These are phyloP conservation scores for Ensete glaucum DNA, from an alignment of 176 grass and related monocot species.

Conservation along the genomic window DNA sequence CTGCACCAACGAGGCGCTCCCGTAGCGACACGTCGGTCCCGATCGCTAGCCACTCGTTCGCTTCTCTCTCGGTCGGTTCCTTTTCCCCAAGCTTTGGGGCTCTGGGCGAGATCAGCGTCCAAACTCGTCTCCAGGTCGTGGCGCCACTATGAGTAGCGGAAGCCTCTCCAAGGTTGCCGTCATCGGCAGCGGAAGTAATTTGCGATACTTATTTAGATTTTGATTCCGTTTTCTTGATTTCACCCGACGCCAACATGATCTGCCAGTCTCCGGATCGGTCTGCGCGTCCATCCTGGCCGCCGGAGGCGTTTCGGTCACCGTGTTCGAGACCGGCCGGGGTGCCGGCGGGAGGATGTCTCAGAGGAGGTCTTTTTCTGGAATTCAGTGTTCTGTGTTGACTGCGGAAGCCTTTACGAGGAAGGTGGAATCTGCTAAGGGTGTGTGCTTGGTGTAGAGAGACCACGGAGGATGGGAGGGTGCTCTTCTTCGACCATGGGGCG, in stretches of 20 bases:
- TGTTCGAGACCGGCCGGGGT: constrained; percentile 79
- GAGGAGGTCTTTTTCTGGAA: constrained; percentile 49
- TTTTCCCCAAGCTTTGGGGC: no score
- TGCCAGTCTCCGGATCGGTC: constrained; percentile 72
- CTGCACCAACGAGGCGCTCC: background rate
- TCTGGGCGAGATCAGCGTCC: no score
- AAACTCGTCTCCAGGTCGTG: background rate
- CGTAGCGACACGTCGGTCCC: background rate
- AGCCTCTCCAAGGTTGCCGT: constrained; percentile 37
- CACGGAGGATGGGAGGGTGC: constrained; percentile 57
- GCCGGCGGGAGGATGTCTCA: constrained; percentile 81
- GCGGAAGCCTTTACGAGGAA: background rate
- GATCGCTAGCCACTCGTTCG: background rate
- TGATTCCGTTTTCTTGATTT: background rate
- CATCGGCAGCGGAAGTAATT: constrained; percentile 77
- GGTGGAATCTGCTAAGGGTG: background rate
- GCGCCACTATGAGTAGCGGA: constrained; percentile 15
- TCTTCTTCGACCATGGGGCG: constrained; percentile 83
- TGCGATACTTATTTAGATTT: background rate
- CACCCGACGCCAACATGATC: background rate
- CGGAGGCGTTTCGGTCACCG: constrained; percentile 55
- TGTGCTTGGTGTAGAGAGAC: constrained; percentile 36
- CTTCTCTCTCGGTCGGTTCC: no score
- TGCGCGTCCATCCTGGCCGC: constrained; percentile 81
- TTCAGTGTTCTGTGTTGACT: background rate